These are phyloP conservation scores for Epichloe gansuensis DNA, from an alignment of 2,329 filamentous ascomycete genomes.

Conservation along the genomic window DNA sequence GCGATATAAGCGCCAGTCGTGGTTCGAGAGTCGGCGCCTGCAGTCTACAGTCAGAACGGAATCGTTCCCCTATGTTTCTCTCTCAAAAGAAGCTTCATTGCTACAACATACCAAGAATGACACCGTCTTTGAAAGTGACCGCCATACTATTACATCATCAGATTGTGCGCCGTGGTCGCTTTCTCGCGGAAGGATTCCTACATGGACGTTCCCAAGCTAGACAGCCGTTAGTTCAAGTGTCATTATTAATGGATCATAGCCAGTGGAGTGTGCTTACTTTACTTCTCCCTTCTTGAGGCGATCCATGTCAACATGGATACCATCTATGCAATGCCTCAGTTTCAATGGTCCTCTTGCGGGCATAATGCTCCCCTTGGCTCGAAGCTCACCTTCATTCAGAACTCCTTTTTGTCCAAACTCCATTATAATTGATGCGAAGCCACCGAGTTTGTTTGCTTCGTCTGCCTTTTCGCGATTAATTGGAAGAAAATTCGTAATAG, in stretches of 20 bases:
- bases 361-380: neutral
- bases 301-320: slow-evolving; percentile 98
- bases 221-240: slow-evolving; percentile 18
- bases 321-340: slow-evolving; percentile 50
- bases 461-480: neutral
- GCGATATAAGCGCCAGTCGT: slow-evolving; percentile 97
- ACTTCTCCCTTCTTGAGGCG: slow-evolving; percentile 97
- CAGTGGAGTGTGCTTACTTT: slow-evolving; percentile 51
- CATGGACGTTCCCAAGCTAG: slow-evolving; percentile 89
- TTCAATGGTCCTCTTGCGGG: neutral
- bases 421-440: slow-evolving; percentile 26
- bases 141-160: slow-evolving; percentile 60
- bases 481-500: slow-evolving; percentile 10
- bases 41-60: slow-evolving; percentile 8
- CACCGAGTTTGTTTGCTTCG: too few relatives aligned
- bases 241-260: neutral
- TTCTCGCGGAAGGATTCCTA: slow-evolving; percentile 34
- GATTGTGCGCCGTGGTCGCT: slow-evolving; percentile 14
- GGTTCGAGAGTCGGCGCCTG: slow-evolving; percentile 88
- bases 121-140: slow-evolving; percentile 96
- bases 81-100: neutral
- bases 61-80: neutral
- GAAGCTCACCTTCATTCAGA: slow-evolving; percentile 46
- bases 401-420: slow-evolving; percentile 50
- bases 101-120: slow-evolving; percentile 60